These are phyloP conservation scores for Entonaema liquescens DNA, from an alignment of 495 filamentous ascomycete genomes.

Conservation along the genomic window DNA sequence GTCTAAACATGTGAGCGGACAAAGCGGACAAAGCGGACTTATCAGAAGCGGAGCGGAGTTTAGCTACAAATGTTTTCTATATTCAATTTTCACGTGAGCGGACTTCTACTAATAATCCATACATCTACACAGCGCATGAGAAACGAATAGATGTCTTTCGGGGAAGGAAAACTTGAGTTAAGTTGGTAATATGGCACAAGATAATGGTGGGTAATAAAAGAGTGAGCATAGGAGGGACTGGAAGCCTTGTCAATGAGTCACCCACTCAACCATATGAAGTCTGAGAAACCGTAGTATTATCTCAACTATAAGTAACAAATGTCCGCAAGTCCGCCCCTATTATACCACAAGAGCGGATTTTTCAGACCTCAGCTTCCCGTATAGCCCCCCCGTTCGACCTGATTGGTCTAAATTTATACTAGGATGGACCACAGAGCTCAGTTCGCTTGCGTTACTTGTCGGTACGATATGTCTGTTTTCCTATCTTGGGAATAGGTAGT, in stretches of 20 bases:
- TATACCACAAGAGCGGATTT: conserved; percentile 8
- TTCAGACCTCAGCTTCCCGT: neutral
- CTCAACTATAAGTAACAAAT: neutral
- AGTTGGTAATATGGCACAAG: neutral
- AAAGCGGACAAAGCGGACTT: conserved; percentile 34
- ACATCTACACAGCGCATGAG: neutral
- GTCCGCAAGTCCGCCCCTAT: conserved; percentile 22
- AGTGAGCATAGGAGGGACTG: neutral
- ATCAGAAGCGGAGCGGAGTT: conserved; percentile 1
- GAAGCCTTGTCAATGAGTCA: neutral
- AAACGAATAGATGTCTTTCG: neutral
- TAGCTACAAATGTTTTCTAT: neutral
- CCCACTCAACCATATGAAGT: neutral
- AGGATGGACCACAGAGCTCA: conserved; percentile 32
- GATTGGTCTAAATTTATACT: neutral
- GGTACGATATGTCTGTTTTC: conserved; percentile 9
- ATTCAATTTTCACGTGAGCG: conserved; percentile 27
- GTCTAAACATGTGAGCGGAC: conserved; percentile 21
- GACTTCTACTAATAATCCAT: conserved; percentile 6
- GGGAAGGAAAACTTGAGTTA: neutral
- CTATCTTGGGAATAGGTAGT: neutral
- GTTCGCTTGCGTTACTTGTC: conserved; percentile 33
- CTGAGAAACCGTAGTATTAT: neutral
- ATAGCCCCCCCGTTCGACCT: neutral
- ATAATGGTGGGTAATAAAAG: neutral